Percentiles rank a stretch among this genome's conserved stretches.
phyloP scores from a whole-genome alignment of 768 basidiomycete genomes.

The Amanita jacksonii region DNA sequence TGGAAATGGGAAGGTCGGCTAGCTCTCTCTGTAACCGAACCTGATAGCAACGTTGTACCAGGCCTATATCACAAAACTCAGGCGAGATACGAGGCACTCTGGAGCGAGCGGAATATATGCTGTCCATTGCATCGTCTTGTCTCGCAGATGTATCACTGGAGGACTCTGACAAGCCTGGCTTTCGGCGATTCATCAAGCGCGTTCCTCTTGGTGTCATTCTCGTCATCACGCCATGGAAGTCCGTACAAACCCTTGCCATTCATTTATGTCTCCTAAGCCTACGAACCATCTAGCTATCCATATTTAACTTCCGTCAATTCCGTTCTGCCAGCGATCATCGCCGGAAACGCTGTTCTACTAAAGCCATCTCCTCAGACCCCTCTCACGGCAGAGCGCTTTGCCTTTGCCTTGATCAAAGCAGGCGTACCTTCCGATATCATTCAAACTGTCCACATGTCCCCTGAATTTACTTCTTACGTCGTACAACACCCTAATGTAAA shows the following conservation, averaged over 20 bases:
- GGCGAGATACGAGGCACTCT: conserved; percentile 79
- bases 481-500: conserved; percentile 59
- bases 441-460: conserved; percentile 68
- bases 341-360: conserved; percentile 84
- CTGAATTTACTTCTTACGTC: conserved; percentile 46
- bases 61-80: conserved; percentile 68
- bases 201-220: conserved; percentile 81
- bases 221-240: conserved; percentile 92
- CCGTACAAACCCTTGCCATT: conserved; percentile 18
- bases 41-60: conserved; percentile 17
- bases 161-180: conserved; percentile 76
- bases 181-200: conserved; percentile 76
- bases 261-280: neutral
- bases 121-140: conserved; percentile 68
- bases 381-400: conserved; percentile 74
- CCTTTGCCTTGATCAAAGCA: conserved; percentile 55
- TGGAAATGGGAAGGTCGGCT: conserved; percentile 86
- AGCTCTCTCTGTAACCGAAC: neutral
- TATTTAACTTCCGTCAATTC: conserved; percentile 89
- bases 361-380: conserved; percentile 98
- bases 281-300: conserved; percentile 50
- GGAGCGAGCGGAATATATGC: conserved; percentile 76
- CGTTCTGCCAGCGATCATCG: conserved; percentile 82
- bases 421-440: conserved; percentile 71
- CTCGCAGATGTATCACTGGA: conserved; percentile 68